Evolutionary conservation across 2,329 filamentous ascomycete species (phyloP), one percentile per base, ranked within the genome.

Genomic region (Trichoderma pleuroti): DNA sequence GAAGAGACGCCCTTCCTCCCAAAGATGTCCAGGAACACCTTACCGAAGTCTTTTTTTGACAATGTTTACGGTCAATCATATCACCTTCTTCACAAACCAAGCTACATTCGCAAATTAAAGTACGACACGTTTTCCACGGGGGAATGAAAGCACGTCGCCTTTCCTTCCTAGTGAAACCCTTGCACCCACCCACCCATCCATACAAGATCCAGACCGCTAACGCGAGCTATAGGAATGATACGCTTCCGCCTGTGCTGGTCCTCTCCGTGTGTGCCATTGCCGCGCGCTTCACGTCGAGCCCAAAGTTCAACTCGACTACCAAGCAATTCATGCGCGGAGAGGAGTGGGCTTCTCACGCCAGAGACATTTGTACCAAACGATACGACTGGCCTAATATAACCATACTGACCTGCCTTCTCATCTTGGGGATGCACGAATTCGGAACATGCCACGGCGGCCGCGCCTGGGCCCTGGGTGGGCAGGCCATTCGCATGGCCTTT

Each of bases 341-440:
- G 79, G 90, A 92, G 73, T 99, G 95, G 94, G 96, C 94, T 8
- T 89, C 88, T 28, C 90, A 91, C 32, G 95, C 95, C n/a, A 88
- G 94, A 63, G 91, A 93, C 46, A 98, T 98, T 72, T 91, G 96
- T 26, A 88, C 93, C 54, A 92, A 91, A 77, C 89, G 94, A 75
- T 98, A 97, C 76, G 96, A 98, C 77, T 93, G 93, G 82, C 95
- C 96, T 1, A 98, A 97, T 78, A 96, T 98, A 73, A 98, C 95
- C 3, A 97, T 98, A 54, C 82, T 99, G 59, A 98, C 94, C 6
- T 96, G 95, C 60, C 91, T 97, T 72, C 81, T 98, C 10, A 88
- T 98, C 21, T 86, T 98, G 18, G 94, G 94, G 4, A 85, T 99
- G 46, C 95, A 99, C 78, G 95, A 98, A 77, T 98, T 98, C 76